phyloP scores from a whole-genome alignment of 495 filamentous ascomycete species.

The Aspergillus heteromorphus region DNA sequence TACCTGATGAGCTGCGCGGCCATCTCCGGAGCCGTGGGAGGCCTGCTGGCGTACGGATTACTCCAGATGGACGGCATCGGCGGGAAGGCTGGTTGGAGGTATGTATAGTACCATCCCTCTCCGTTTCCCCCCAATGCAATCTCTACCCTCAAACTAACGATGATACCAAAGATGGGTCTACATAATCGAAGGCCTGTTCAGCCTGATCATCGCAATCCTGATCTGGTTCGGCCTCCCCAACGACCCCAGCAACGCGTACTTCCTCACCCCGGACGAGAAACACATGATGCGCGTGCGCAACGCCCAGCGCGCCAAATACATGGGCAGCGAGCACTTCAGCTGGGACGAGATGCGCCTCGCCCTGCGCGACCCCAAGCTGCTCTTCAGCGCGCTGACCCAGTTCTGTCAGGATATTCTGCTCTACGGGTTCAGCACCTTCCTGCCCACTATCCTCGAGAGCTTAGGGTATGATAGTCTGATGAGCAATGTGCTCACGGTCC shows the following conservation, averaged over 20 bases:
- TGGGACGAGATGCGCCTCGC: slow-evolving; percentile 47
- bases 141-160: neutral
- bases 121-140: neutral
- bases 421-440: slow-evolving; percentile 56
- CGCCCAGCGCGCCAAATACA: slow-evolving; percentile 33
- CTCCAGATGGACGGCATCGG: slow-evolving; percentile 40
- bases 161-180: slow-evolving; percentile 39
- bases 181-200: slow-evolving; percentile 53
- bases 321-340: slow-evolving; percentile 46
- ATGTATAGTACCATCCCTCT: neutral
- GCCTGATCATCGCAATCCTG: slow-evolving; percentile 42
- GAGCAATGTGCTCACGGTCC: slow-evolving; percentile 42
- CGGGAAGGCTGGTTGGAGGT: slow-evolving; percentile 15
- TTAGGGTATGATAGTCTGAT: slow-evolving; percentile 48
- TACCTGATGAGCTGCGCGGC: slow-evolving; percentile 36
- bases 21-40: slow-evolving; percentile 40
- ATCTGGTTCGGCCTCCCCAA: slow-evolving; percentile 54
- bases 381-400: slow-evolving; percentile 42
- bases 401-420: slow-evolving; percentile 52
- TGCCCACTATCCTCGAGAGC: slow-evolving; percentile 50
- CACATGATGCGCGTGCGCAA: slow-evolving; percentile 46
- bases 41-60: slow-evolving; percentile 42
- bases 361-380: slow-evolving; percentile 34
- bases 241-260: slow-evolving; percentile 48
- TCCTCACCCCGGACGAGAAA: slow-evolving; percentile 46